These are phyloP conservation scores for Circinella minor DNA, from an alignment of 371 early-diverging fungal genomes.

Conservation along the genomic window DNA sequence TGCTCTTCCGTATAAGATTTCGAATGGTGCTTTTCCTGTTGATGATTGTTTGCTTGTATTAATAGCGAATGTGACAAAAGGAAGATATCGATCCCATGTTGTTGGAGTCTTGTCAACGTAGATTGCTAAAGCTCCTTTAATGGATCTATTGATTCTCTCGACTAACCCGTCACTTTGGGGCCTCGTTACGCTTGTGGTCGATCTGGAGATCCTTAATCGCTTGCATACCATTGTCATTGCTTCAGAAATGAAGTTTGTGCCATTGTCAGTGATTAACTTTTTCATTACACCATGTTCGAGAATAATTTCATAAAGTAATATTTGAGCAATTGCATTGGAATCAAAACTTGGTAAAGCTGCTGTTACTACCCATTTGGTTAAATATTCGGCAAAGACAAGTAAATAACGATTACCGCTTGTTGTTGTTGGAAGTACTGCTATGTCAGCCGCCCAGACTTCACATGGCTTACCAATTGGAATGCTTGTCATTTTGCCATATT, in stretches of 20 bases:
- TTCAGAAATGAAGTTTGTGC: constrained; percentile 14
- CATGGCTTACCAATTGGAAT: background rate
- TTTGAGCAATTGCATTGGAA: background rate
- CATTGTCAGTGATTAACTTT: constrained; percentile 23
- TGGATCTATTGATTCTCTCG: constrained; percentile 23
- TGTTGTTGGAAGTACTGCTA: constrained; percentile 21
- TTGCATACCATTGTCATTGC: constrained; percentile 17
- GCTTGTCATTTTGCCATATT: constrained; percentile 4
- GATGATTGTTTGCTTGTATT: constrained; percentile 26
- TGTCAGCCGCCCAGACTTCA: constrained; percentile 30
- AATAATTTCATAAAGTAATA: background rate
- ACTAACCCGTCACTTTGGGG: constrained; percentile 27
- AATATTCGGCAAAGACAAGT: constrained; percentile 23
- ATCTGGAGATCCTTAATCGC: constrained; percentile 10
- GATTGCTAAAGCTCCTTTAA: constrained; percentile 17
- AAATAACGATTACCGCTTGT: constrained; percentile 26
- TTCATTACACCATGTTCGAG: background rate
- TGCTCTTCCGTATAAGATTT: constrained; percentile 20
- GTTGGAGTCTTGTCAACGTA: constrained; percentile 8
- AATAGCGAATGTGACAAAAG: constrained; percentile 22
- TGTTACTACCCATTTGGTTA: constrained; percentile 24
- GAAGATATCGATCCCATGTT: constrained; percentile 19
- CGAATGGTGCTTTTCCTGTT: constrained; percentile 21
- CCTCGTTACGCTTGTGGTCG: constrained; percentile 20
- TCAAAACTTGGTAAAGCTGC: constrained; percentile 16